Evolutionary conservation across 352 stramenopile species (phyloP), one percentile per base, ranked within the genome.

Genomic region (Phytopythium mirpurense): DNA sequence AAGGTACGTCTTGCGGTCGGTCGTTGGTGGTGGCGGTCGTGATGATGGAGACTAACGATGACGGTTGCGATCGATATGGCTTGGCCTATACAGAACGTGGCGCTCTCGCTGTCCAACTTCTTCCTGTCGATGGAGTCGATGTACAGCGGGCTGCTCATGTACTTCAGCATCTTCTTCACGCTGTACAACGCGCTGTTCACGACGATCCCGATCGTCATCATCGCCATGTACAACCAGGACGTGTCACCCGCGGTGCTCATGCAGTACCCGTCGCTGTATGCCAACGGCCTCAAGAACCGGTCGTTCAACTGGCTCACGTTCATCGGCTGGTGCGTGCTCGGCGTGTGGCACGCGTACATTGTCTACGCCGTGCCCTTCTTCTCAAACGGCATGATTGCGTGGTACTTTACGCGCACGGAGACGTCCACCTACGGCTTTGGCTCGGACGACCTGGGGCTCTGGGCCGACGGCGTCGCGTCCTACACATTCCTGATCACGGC

Each of bases 201-300:
- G 52, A 95, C 85, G 7, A 92, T 95, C 51, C 85, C 85, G 15
- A 95, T 95, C 54, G 85, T 95, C 23, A 57, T 95, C 36, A 91
- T 95, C 53, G 85, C 85, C 32, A 95, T 95, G 83, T 95, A 93
- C 70, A 95, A 95, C 52, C 85, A 95, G 58, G 85, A 95, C 29
- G 83, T 94, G 26, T 92, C 78, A n/a, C 83, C 85, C 34, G 79
- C 80, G 0, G 85, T 92, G 48, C 70, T 95, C 18, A 94, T 94
- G 85, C 85, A 95, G 60, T 95, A 95, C 60, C 85, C 85, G 15
- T 92, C 83, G 16, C 66, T 95, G 60, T 95, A 95, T 42, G 75
- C 88, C 51, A 95, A 95, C 46, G 86, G 86, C 2, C 50, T 95
- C 29, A 90, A 92, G 68, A 93, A 92, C 49, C 76, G 86, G 2